phyloP scores from a whole-genome alignment of 1,284 basidiomycete species.

The Trichosporon asahii region DNA sequence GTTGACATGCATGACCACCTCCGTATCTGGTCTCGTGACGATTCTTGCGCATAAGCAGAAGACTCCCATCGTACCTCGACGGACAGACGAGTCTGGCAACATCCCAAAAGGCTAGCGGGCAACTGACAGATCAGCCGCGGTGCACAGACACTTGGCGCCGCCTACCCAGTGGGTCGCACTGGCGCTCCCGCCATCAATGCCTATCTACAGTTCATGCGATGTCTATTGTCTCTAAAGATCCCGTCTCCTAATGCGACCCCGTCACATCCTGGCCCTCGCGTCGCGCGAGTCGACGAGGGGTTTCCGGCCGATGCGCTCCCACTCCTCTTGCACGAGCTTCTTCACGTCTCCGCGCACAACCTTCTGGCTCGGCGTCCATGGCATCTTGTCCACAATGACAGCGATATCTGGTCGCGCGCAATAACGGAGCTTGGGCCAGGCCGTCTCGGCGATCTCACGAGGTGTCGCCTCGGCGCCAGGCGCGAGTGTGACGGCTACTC shows the following conservation, averaged over 20 bases:
- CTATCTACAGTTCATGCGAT: background rate
- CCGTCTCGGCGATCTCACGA: slow-evolving; percentile 1
- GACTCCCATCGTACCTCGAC: background rate
- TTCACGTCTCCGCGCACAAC: slow-evolving; percentile 38
- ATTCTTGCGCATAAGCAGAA: background rate
- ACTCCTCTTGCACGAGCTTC: slow-evolving; percentile 8
- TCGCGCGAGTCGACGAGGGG: slow-evolving; percentile 18
- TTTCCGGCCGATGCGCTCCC: slow-evolving; percentile 13
- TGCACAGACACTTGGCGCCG: background rate
- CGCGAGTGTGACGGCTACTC: slow-evolving; percentile 35
- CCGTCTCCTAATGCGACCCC: background rate
- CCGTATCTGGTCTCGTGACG: background rate
- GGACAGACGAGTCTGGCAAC: too few relatives aligned
- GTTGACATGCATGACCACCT: background rate
- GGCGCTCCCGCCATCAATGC: background rate
- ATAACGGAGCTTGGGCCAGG: slow-evolving; percentile 15
- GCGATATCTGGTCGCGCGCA: slow-evolving; percentile 15
- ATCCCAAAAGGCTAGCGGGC: background rate
- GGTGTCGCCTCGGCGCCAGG: slow-evolving; percentile 13
- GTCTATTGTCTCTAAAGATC: background rate
- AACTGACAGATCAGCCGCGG: background rate
- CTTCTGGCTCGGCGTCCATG: slow-evolving; percentile 38
- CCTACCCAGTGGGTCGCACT: background rate
- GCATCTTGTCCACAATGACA: slow-evolving; percentile 16
- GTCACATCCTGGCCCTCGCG: background rate